Evolutionary conservation across 345 rosid genomes (phyloP), one percentile per base, ranked within the genome.

Genomic region (Angophora floribunda): DNA sequence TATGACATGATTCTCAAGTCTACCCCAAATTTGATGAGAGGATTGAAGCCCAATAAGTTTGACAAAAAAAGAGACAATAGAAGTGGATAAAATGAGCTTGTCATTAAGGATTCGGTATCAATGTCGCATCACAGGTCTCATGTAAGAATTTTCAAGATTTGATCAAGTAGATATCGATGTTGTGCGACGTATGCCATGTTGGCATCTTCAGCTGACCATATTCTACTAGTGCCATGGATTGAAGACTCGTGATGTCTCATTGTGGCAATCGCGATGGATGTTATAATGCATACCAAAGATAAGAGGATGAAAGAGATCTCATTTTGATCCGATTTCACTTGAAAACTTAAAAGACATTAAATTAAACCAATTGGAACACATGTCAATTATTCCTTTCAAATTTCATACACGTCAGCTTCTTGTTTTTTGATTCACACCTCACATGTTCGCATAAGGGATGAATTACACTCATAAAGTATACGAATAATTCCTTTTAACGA

Each of bases 291-390:
- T 12, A 50, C 4, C 12, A 12, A 13, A 10, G 12, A 50, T 50
- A 50, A 50, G 51, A 50, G 51, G 13, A 12, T 1, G 51, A 9
- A 50, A 50, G 51, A 50, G 51, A 50, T 50, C 12, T 50, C 51
- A 11, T 50, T 50, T 11, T 13, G 51, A 4, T 50, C 51, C 51
- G 51, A 50, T 50, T 50, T 11, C 51, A 50, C 51, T 50, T 13
- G 13, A 50, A 50, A 50, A 50, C 12, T 11, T 36, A 36, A 13
- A 50, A 13, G 51, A 50, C 13, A 32, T 67, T 67, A 19, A 16
- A 16, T 67, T 0, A 24, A 1, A 32, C 7, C 12, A 4, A 67
- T 67, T 2, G 0, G 10, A 16, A 6, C 9, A 2, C 6, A 67
- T 22, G 7, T 16, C 79, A 0, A 8, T 22, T 9, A 9, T 22